Conservation (phyloP, 2,329 filamentous ascomycete species). For the Colletotrichum paranaense region DNA sequence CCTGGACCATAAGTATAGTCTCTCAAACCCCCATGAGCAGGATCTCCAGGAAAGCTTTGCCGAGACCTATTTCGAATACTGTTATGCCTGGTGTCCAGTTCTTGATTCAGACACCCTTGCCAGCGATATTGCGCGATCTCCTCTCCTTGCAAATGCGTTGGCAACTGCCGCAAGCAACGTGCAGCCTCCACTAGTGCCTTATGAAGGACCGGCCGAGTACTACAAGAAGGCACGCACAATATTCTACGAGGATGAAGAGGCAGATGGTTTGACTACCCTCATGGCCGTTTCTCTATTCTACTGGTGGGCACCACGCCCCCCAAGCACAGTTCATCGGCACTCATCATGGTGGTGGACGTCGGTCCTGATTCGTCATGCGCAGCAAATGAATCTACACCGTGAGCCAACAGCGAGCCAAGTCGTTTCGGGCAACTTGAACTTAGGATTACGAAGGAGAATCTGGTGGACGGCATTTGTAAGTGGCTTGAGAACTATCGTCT, state of each 20-base stretch:
- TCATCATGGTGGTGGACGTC: conserved; percentile 59
- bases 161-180: conserved; percentile 53
- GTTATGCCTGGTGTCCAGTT: conserved; percentile 55
- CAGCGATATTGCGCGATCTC: conserved; percentile 46
- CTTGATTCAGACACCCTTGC: conserved; percentile 46
- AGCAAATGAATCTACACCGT: conserved; percentile 56
- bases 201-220: conserved; percentile 50
- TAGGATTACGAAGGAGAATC: conserved; percentile 49
- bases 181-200: conserved; percentile 52
- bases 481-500: neutral
- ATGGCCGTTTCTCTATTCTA: conserved; percentile 54
- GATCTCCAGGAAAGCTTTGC: conserved; percentile 52
- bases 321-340: conserved; percentile 50
- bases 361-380: conserved; percentile 54
- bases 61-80: conserved; percentile 56
- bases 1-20: conserved; percentile 38
- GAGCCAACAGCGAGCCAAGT: conserved; percentile 42
- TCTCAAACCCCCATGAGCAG: conserved; percentile 37
- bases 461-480: conserved; percentile 54
- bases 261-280: conserved; percentile 48
- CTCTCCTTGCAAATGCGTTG: conserved; percentile 50
- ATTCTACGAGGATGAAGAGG: conserved; percentile 54
- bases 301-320: conserved; percentile 55
- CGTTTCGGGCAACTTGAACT: conserved; percentile 13
- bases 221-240: conserved; percentile 52